Conservation (phyloP, 2,329 filamentous ascomycete genomes). For the Aspergillus ustus region DNA sequence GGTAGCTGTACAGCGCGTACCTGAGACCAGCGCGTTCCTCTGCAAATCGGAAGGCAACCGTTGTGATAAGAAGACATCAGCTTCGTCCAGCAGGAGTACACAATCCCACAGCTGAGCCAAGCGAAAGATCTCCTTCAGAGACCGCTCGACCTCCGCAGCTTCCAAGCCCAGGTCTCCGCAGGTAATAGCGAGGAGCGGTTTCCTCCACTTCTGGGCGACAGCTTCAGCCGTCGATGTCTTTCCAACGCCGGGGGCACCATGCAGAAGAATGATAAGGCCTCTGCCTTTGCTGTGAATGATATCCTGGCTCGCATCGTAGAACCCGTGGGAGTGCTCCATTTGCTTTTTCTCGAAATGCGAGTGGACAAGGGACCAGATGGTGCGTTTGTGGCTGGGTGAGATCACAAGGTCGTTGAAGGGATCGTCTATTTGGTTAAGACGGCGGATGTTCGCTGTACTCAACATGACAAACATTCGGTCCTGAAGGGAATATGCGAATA, state of each 20-base stretch:
- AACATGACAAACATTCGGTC: slow-evolving; percentile 1
- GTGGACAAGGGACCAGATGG: neutral
- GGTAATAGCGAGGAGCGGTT: too few relatives aligned
- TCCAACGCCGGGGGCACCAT: too few relatives aligned
- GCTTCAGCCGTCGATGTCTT: too few relatives aligned
- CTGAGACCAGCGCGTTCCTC: neutral
- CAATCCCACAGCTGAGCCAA: too few relatives aligned
- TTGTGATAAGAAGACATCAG: neutral
- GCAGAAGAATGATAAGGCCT: neutral
- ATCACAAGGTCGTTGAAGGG: neutral
- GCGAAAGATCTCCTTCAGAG: too few relatives aligned
- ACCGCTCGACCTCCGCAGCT: too few relatives aligned
- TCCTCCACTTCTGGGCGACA: too few relatives aligned
- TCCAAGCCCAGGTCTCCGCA: too few relatives aligned
- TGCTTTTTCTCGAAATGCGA: neutral
- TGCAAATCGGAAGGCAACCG: neutral
- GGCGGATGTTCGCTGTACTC: neutral
- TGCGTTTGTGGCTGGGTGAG: neutral
- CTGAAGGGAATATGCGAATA: slow-evolving; percentile 6
- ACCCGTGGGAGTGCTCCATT: slow-evolving; percentile 1
- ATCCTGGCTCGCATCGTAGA: slow-evolving; percentile 42
- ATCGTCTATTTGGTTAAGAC: neutral
- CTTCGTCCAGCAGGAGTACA: neutral
- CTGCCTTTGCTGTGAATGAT: slow-evolving; percentile 27
- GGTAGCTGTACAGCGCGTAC: neutral